These are phyloP conservation scores for Dentiscutata heterogama DNA, from an alignment of 371 early-diverging fungal genomes.

Conservation along the genomic window DNA sequence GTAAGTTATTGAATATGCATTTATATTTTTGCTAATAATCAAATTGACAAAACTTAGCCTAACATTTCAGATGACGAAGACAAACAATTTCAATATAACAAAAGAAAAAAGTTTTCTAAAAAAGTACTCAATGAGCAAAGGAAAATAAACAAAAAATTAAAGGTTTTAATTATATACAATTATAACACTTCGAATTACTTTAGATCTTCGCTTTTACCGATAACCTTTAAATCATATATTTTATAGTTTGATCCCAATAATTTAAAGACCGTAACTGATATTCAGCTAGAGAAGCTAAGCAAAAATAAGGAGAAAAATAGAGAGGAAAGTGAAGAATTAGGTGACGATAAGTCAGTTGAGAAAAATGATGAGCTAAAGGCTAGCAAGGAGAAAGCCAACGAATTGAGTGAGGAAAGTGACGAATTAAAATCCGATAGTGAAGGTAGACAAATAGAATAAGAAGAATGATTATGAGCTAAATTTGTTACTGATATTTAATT, in stretches of 20 bases:
- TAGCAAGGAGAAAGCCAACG: constrained; percentile 53
- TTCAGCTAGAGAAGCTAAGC: constrained; percentile 29
- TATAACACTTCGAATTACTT: not conserved
- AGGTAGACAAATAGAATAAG: constrained; percentile 48
- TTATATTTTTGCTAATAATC: not conserved
- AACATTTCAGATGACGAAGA: not conserved
- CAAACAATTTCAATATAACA: constrained; percentile 27
- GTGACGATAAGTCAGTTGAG: not conserved
- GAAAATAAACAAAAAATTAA: constrained; percentile 19
- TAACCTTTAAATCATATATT: not conserved
- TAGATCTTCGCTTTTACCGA: not conserved
- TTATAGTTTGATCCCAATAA: constrained; percentile 45
- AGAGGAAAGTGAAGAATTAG: not conserved
- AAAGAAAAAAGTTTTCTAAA: constrained; percentile 27
- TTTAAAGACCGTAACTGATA: constrained; percentile 40
- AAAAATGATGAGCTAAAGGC: not conserved
- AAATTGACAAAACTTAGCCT: not conserved
- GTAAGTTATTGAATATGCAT: not conserved
- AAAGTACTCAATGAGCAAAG: constrained; percentile 31
- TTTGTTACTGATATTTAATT: not conserved
- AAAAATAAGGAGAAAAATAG: constrained; percentile 14
- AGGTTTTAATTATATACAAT: not conserved
- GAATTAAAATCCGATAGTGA: constrained; percentile 49
- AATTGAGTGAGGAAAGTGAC: not conserved
- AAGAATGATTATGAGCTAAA: not conserved